Conservation (phyloP, 441 rosid species). For the Manihot esculenta region DNA sequence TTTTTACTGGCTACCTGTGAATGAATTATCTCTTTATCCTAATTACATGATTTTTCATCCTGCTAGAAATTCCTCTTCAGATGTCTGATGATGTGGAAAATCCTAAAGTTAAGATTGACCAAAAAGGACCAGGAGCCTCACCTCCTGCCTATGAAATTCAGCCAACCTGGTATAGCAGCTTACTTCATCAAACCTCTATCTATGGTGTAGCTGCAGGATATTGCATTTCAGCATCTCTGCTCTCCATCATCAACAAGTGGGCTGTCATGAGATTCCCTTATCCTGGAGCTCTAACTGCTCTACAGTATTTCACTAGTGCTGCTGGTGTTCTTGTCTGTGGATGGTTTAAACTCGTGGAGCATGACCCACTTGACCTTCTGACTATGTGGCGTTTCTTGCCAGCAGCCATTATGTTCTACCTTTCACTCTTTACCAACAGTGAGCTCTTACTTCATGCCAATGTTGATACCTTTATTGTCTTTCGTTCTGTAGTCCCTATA, state of each 20-base stretch:
- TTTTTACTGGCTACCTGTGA: background rate
- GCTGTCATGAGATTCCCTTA: constrained; percentile 95
- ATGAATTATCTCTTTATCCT: background rate
- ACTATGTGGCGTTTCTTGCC: constrained; percentile 97
- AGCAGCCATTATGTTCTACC: constrained; percentile 86
- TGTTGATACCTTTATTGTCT: constrained; percentile 93
- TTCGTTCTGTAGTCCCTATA: constrained; percentile 87
- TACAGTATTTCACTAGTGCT: constrained; percentile 57
- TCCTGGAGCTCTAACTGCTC: constrained; percentile 91
- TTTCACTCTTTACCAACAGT: constrained; percentile 91
- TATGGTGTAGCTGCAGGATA: constrained; percentile 91
- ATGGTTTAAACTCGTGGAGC: constrained; percentile 38
- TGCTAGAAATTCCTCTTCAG: constrained; percentile 2
- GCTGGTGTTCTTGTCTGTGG: constrained; percentile 44
- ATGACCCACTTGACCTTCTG: constrained; percentile 55
- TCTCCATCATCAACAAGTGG: constrained; percentile 96
- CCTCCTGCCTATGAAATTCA: constrained; percentile 24
- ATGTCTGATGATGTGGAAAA: constrained; percentile 45
- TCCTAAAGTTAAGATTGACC: constrained; percentile 26
- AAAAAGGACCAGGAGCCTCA: constrained; percentile 24
- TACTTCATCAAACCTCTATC: constrained; percentile 64
- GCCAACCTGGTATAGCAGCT: constrained; percentile 42
- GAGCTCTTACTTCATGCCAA: constrained; percentile 97
- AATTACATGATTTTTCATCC: background rate
- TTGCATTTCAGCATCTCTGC: constrained; percentile 91